These are phyloP conservation scores for Miamiensis avidus DNA, from an alignment of 169 alveolate species.

Conservation along the genomic window DNA sequence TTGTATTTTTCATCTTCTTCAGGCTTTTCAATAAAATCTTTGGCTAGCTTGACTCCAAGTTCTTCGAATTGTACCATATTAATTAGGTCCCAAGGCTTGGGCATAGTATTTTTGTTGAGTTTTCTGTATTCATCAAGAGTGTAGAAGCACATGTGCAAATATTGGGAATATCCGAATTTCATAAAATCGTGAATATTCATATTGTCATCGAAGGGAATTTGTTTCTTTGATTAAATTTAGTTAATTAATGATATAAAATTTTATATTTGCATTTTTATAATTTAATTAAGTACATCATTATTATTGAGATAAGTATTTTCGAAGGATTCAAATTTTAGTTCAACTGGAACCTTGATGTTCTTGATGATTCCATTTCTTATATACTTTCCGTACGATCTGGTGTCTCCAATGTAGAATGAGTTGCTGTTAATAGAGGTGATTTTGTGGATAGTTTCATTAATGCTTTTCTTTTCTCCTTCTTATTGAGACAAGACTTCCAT, in stretches of 20 bases:
- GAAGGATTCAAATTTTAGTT: background rate
- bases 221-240: too few relatives aligned
- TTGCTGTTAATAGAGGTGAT: conserved; percentile 4
- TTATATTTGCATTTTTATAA: too few relatives aligned
- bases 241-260: too few relatives aligned
- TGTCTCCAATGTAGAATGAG: conserved; percentile 17
- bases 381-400: background rate
- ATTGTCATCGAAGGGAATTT: background rate
- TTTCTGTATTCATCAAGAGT: background rate
- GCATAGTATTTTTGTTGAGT: background rate
- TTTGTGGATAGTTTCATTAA: conserved; percentile 39
- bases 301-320: background rate
- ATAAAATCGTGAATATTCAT: conserved; percentile 1
- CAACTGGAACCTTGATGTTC: conserved; percentile 4
- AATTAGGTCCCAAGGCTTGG: background rate
- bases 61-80: background rate
- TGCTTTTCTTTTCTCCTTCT: background rate
- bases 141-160: conserved; percentile 40
- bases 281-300: too few relatives aligned
- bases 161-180: conserved; percentile 31
- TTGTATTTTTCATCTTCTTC: background rate
- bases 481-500: background rate
- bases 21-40: background rate
- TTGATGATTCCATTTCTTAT: conserved; percentile 10
- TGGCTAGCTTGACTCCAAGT: background rate